A percentile compares a stretch with the other conserved stretches of the same genome.
Conservation (phyloP, 78 protist genomes). For the Planoprotostelium fungivorum region DNA sequence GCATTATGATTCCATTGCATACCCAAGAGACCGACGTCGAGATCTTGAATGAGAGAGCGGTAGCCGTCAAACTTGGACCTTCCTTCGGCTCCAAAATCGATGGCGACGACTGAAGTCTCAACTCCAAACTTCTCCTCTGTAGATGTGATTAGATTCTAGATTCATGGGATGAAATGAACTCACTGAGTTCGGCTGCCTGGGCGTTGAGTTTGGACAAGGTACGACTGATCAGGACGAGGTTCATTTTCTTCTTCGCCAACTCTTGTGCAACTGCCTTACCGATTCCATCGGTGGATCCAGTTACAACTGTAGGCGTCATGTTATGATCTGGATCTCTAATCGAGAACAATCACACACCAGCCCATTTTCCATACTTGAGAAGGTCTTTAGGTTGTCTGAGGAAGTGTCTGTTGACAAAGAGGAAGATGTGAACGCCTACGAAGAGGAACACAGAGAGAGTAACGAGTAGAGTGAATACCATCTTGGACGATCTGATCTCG, state of each 20-base stretch:
- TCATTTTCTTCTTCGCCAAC: conserved; percentile 58
- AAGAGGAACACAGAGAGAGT: not conserved
- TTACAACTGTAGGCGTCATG: conserved; percentile 28
- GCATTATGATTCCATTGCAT: not conserved
- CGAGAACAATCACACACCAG: conserved; percentile 31
- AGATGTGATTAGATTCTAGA: not conserved
- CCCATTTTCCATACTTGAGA: conserved; percentile 65
- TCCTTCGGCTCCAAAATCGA: conserved; percentile 25
- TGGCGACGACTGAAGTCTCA: conserved; percentile 23
- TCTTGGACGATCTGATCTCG: too few species aligned
- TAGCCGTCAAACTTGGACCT: not conserved
- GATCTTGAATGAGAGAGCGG: not conserved
- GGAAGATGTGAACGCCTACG: not conserved
- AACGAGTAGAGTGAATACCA: not conserved
- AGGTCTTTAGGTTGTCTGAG: conserved; percentile 41
- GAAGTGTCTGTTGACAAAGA: conserved; percentile 18
- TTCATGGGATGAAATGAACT: not conserved
- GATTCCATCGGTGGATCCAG: conserved; percentile 84
- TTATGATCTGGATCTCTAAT: not conserved
- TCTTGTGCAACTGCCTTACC: conserved; percentile 64
- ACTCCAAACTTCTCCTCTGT: conserved; percentile 33
- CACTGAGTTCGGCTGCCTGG: conserved; percentile 12
- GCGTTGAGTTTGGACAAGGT: conserved; percentile 30
- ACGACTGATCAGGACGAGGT: conserved; percentile 55
- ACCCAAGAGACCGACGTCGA: conserved; percentile 43